phyloP scores from a whole-genome alignment of 306 rosid genomes.

The Carpinus fangiana region DNA sequence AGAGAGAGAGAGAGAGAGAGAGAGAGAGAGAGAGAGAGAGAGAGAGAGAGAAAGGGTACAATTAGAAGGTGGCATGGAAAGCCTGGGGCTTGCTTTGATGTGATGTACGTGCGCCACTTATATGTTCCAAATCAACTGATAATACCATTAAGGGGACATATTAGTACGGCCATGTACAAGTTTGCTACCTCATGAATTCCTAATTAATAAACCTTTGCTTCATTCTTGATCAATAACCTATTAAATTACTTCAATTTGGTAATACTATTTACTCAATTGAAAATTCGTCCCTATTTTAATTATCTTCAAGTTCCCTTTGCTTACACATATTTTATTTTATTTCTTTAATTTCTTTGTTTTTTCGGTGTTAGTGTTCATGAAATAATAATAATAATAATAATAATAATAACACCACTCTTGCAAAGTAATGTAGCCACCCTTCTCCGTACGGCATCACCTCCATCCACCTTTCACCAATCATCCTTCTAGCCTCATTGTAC shows the following conservation, averaged over 20 bases:
- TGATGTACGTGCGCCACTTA: constrained; percentile 30
- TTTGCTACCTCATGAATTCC: background rate
- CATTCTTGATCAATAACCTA: background rate
- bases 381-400: no score
- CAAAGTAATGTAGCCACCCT: no score
- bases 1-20: background rate
- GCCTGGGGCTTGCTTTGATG: constrained; percentile 33
- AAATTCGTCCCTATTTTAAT: no score
- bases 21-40: background rate
- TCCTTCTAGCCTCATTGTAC: no score
- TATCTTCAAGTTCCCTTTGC: no score
- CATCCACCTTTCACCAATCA: no score
- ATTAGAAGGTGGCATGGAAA: constrained; percentile 23
- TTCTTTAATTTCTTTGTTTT: no score
- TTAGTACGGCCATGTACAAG: constrained; percentile 37
- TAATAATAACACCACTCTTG: no score
- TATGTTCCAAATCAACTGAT: constrained; percentile 13
- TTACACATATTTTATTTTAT: no score
- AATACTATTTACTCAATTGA: no score
- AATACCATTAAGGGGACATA: constrained; percentile 40
- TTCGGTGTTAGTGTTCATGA: no score
- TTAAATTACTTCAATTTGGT: background rate
- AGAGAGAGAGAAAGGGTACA: background rate
- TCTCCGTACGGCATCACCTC: no score
- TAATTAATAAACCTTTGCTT: background rate